Evolutionary conservation across 2,329 filamentous ascomycete species (phyloP).

Genomic region (Aspergillus felis): DNA sequence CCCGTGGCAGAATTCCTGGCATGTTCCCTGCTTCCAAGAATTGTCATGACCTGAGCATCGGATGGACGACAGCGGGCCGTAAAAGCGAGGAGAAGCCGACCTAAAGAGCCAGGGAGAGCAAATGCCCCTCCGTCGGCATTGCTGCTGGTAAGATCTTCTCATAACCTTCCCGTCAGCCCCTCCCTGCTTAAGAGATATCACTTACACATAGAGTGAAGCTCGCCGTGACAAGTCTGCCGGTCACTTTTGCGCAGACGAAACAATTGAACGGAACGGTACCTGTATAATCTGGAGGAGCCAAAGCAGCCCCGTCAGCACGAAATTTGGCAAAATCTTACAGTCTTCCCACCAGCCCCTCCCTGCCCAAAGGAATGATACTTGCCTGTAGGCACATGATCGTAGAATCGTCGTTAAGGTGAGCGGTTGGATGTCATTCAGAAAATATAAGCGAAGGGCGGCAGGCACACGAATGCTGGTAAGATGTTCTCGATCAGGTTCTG

Average conservation of each 20-base stretch:
- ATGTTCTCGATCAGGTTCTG: background rate
- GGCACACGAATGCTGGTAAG: background rate
- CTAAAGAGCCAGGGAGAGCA: background rate
- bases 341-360: background rate
- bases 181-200: background rate
- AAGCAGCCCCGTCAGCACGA: background rate
- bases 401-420: background rate
- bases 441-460: background rate
- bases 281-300: background rate
- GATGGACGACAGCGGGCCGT: background rate
- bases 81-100: background rate
- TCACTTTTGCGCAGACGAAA: background rate
- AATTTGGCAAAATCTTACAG: background rate
- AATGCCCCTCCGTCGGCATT: background rate
- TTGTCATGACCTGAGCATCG: background rate
- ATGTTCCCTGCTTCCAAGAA: slow-evolving; percentile 9
- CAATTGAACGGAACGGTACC: background rate
- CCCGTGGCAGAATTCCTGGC: slow-evolving; percentile 11
- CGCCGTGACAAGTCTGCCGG: too few relatives aligned
- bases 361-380: background rate
- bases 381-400: background rate
- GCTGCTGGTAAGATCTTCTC: background rate
- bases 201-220: background rate
- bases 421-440: background rate
- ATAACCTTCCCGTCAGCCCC: background rate